Evolutionary conservation across 495 filamentous ascomycete species (phyloP).

Genomic region (Mytilinidion resinicola): DNA sequence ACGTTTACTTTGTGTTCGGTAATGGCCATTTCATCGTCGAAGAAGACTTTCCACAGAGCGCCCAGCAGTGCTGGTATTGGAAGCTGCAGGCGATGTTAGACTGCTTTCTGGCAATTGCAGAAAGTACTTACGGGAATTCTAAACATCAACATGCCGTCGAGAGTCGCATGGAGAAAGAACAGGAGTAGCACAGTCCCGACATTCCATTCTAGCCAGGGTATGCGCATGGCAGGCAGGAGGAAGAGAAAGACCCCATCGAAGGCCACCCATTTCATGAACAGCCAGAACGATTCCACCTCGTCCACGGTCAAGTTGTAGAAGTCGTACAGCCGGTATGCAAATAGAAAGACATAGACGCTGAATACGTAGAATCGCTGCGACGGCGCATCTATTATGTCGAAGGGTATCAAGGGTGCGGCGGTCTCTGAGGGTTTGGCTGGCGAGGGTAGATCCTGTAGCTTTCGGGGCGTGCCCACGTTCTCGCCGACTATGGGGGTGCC

Average conservation of each 20-base stretch:
- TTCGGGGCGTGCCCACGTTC: conserved; percentile 12
- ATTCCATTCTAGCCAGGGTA: conserved; percentile 93
- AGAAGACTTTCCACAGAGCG: conserved; percentile 65
- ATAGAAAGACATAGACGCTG: conserved; percentile 64
- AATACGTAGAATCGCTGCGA: conserved; percentile 79
- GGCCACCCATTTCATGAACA: conserved; percentile 87
- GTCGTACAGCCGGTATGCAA: conserved; percentile 79
- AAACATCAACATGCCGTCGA: conserved; percentile 86
- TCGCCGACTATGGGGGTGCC: conserved; percentile 31
- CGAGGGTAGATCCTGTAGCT: conserved; percentile 20
- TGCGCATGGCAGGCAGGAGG: conserved; percentile 71
- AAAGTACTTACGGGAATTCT: conserved; percentile 61
- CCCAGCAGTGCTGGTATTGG: conserved; percentile 62
- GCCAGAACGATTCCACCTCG: conserved; percentile 71
- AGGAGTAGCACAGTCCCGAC: conserved; percentile 58
- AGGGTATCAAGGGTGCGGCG: conserved; percentile 63
- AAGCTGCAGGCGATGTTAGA: conserved; percentile 40
- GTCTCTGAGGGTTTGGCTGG: conserved; percentile 20
- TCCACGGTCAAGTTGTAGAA: conserved; percentile 66
- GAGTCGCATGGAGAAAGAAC: conserved; percentile 60
- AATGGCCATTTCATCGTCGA: conserved; percentile 84
- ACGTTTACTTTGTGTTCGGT: conserved; percentile 84
- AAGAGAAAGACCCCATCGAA: conserved; percentile 82
- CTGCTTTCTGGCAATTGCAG: conserved; percentile 1
- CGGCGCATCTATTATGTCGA: conserved; percentile 72